A percentile compares a stretch with the other conserved stretches of the same genome.
Evolutionary conservation across 1,284 basidiomycete species (phyloP).

Genomic region (Ustilago bromivora): DNA sequence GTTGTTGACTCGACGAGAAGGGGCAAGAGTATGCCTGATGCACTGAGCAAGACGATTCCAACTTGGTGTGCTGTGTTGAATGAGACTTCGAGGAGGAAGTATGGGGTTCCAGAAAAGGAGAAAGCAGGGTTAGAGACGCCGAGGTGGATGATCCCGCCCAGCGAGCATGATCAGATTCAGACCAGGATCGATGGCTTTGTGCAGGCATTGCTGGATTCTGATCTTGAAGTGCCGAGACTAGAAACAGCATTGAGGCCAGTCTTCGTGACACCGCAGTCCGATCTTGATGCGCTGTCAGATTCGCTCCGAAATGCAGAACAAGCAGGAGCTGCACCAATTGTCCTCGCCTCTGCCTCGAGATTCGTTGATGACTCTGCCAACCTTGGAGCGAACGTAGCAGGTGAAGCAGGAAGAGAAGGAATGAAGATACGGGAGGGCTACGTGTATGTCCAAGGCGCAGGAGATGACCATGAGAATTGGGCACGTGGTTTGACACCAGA

Average conservation of each 20-base stretch:
- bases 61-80: conserved; percentile 97
- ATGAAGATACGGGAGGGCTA: conserved; percentile 68
- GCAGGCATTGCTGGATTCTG: conserved; percentile 73
- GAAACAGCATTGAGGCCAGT: conserved; percentile 76
- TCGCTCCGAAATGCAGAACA: background rate
- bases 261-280: conserved; percentile 73
- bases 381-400: conserved; percentile 26
- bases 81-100: conserved; percentile 72
- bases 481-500: conserved; percentile 80
- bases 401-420: background rate
- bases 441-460: conserved; percentile 86
- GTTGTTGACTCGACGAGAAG: conserved; percentile 92
- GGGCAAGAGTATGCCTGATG: conserved; percentile 94
- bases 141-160: conserved; percentile 53
- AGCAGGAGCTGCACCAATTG: conserved; percentile 75
- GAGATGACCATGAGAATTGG: conserved; percentile 90
- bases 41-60: conserved; percentile 91
- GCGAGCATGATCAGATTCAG: conserved; percentile 76
- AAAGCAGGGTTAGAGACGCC: conserved; percentile 62
- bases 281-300: background rate
- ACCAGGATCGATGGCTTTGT: conserved; percentile 78
- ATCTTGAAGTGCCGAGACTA: conserved; percentile 69
- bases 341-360: conserved; percentile 83
- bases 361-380: conserved; percentile 74
- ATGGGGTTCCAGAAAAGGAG: conserved; percentile 63